Evolutionary conservation across 345 rosid species (phyloP), one percentile per base, ranked within the genome.

Genomic region (Hibiscus tridactylites): DNA sequence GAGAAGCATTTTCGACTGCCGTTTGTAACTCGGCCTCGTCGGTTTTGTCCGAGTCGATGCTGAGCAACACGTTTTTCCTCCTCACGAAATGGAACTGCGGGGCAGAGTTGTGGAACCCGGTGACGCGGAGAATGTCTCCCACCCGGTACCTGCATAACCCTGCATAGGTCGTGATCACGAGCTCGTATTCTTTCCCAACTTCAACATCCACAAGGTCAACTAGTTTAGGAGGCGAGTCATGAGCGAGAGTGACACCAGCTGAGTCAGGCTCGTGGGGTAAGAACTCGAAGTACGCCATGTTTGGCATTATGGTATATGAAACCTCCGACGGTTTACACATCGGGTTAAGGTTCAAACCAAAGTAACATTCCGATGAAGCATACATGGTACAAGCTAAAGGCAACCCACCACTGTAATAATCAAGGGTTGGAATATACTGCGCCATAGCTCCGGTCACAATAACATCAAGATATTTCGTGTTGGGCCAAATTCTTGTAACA

Each of bases 361-460:
- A 94, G 72, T 91, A 94, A 73, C 98, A 90, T 78, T 94, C 98
- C 0, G 97, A 94, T 0, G 98, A 94, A 7, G 97, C 98, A 42
- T 94, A 94, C 98, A 91, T 91, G 1, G 98, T 94, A 82, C 97
- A 91, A 9, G 97, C 92, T 80, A 86, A 75, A 0, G 98, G 97
- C 5, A 94, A 74, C 9, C 97, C 92, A 0, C 88, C 89, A 12
- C 97, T 90, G 72, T 94, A 94, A 68, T 87, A 91, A 64, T 94
- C 93, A n/a, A 94, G 85, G 0, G 98, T 94, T 0, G 97, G 96
- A 15, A 94, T 94, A 73, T 94, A 94, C 75, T 94, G 98, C 24
- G 97, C 97, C 98, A 94, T 94, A 7, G 98, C 92, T 21, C 98
- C 97, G 0, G 98, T 91, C 1, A 94, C 97, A 7, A 94, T 94